Evolutionary conservation across 2,329 filamentous ascomycete species (phyloP), one percentile per base, ranked within the genome.

Genomic region (Sordariomycetes sp.): DNA sequence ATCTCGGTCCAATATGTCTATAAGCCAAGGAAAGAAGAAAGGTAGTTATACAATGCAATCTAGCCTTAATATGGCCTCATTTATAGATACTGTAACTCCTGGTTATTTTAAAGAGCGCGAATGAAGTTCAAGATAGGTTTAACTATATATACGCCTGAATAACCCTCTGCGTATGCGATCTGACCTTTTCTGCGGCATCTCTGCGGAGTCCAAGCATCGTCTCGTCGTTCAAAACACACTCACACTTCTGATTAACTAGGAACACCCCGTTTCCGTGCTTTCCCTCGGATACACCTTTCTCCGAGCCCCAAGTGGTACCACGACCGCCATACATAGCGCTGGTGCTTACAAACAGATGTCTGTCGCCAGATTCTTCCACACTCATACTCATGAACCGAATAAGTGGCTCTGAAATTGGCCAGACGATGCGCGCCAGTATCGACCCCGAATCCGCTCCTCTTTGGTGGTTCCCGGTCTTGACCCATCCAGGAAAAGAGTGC

Each of bases 311-410:
- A 11, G 21, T 21, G n/a, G 27, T 23, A 8, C 32, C 32, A 11
- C 24, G 10, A 15, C 32, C 32, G 12, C 32, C 32, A 19, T 16
- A 34, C 11, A 15, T 17, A 17, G 32, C 32, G 20, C 32, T 34
- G n/a, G 32, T 34, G 14, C 21, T 28, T 11, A n/a, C 8, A n/a
- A 34, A 34, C n/a, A 34, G 32, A 14, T 34, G 32, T 15, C 32
- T 12, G 10, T 59, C 53, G 3, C 36, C 56, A 19, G 52, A 52
- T 32, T 45, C 50, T n/a, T 59, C 49, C n/a, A 53, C 37, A 19
- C 38, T 48, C 4, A 49, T 35, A 3, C 43, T 39, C 8, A 61
- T 39, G 0, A 58, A 31, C 2, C 14, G 5, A 17, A 60, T 47
- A 16, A 60, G 37, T 1, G 48, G 55, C 33, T 53, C 48, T 4